phyloP scores from a whole-genome alignment of 306 rosid genomes.

The Prosopis cineraria region DNA sequence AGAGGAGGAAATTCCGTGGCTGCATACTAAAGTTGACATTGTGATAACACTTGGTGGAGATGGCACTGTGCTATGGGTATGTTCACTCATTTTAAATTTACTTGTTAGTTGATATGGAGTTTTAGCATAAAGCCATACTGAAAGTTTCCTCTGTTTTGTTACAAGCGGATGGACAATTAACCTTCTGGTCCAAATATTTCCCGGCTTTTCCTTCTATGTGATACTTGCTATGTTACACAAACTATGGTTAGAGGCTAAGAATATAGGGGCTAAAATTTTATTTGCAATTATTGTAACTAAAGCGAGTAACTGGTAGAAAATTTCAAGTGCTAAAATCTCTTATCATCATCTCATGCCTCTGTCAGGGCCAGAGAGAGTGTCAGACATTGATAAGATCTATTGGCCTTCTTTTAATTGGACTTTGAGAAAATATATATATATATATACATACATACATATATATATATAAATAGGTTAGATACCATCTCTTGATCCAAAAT shows the following conservation, averaged over 20 bases:
- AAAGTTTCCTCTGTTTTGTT: conserved; percentile 4
- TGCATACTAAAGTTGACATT: conserved; percentile 89
- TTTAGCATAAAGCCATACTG: conserved; percentile 1
- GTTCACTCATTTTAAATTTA: conserved; percentile 41
- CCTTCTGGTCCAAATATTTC: neutral
- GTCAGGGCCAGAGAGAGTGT: neutral
- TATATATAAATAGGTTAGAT: neutral
- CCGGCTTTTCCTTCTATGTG: conserved; percentile 11
- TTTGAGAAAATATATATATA: too few relatives aligned
- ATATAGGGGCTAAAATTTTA: neutral
- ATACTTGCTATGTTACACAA: conserved; percentile 19
- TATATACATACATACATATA: too few relatives aligned
- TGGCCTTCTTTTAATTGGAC: neutral
- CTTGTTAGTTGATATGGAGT: conserved; percentile 17
- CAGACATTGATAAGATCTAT: neutral
- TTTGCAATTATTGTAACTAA: neutral
- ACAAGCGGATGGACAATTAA: neutral
- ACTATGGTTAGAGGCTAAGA: conserved; percentile 20
- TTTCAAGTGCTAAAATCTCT: neutral
- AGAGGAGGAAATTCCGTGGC: conserved; percentile 64
- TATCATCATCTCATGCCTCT: neutral
- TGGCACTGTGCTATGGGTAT: conserved; percentile 97
- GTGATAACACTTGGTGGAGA: conserved; percentile 97
- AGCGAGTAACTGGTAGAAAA: neutral
- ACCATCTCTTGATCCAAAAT: neutral